A percentile compares a stretch with the other conserved stretches of the same genome.
phyloP scores from a whole-genome alignment of 345 rosid genomes.

The Bruguiera parviflora region DNA sequence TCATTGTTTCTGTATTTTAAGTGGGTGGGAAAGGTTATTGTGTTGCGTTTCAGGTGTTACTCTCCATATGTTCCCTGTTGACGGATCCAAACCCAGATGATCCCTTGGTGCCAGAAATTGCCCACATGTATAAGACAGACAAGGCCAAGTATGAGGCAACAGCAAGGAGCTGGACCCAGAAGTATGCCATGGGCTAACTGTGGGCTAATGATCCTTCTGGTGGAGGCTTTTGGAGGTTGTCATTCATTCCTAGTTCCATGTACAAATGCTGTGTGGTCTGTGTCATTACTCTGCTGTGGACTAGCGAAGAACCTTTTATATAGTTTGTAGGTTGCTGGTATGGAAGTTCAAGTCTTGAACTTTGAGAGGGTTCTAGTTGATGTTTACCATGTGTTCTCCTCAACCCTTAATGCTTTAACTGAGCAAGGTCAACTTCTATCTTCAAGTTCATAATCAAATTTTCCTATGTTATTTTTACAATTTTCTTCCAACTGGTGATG shows the following conservation, averaged over 20 bases:
- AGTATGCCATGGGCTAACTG: conserved; percentile 29
- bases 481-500: too few species aligned
- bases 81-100: conserved; percentile 31
- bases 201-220: not conserved
- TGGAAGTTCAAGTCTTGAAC: not conserved
- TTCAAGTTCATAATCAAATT: too few species aligned
- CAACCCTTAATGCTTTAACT: too few species aligned
- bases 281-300: not conserved
- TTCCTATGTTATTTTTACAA: too few species aligned
- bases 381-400: not conserved
- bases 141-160: conserved; percentile 29
- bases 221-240: not conserved
- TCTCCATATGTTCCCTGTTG: conserved; percentile 28
- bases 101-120: conserved; percentile 29
- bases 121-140: conserved; percentile 31
- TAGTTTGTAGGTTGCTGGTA: conserved; percentile 8
- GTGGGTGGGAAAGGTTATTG: conserved; percentile 21
- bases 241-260: conserved; percentile 1
- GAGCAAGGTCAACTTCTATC: too few species aligned
- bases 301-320: not conserved
- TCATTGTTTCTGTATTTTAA: conserved; percentile 16
- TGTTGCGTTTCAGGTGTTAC: conserved; percentile 22
- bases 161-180: conserved; percentile 36
- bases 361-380: not conserved
- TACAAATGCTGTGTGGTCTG: not conserved